Conservation (phyloP, 163 green algal genomes). For the Chlorella variabilis region DNA sequence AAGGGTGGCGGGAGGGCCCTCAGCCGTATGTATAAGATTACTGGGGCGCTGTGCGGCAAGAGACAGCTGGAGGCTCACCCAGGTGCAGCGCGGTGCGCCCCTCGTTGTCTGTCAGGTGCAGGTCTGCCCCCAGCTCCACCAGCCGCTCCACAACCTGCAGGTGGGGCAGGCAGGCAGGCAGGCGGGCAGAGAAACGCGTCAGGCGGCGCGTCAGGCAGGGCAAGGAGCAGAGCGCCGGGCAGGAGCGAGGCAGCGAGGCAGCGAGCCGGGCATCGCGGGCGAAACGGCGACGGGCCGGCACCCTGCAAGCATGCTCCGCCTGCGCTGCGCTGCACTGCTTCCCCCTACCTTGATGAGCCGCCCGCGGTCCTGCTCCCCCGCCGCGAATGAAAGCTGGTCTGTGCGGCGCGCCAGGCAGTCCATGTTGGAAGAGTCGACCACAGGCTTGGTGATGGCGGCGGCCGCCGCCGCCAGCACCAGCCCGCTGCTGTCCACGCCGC, state of each 20-base stretch:
- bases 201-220: no score
- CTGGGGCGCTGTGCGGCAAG: no score
- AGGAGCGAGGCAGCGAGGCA: no score
- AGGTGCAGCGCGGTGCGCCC: constrained; percentile 59
- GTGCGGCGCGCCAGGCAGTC: constrained; percentile 38
- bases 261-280: no score
- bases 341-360: constrained; percentile 59
- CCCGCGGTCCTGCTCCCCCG: constrained; percentile 50
- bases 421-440: constrained; percentile 16
- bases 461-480: constrained; percentile 22
- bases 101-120: constrained; percentile 62
- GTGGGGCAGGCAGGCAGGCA: not conserved
- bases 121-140: constrained; percentile 54
- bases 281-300: no score
- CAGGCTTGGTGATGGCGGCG: constrained; percentile 29
- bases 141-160: constrained; percentile 49
- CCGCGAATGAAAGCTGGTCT: constrained; percentile 39
- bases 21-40: no score
- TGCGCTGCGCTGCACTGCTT: no score
- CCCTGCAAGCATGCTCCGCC: no score
- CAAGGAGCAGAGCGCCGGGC: no score
- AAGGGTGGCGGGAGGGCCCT: no score
- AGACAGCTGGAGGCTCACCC: no score
- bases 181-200: no score
- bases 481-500: constrained; percentile 28